Conservation (phyloP, 2,329 filamentous ascomycete species). For the Xylaria digitata region DNA sequence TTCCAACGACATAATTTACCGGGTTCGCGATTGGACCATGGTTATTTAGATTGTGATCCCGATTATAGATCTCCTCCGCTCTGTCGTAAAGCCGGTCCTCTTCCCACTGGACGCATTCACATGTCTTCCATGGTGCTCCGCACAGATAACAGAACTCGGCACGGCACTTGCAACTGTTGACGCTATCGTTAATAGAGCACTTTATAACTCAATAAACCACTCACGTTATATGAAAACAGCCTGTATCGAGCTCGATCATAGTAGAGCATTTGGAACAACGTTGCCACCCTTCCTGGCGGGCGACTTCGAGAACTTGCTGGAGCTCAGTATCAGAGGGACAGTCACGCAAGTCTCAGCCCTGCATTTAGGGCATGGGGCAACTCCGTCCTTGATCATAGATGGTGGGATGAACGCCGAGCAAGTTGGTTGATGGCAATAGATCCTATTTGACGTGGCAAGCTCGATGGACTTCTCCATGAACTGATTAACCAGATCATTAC, state of each 20-base stretch:
- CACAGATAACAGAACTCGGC: conserved; percentile 43
- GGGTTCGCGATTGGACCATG: not conserved
- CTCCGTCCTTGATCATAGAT: conserved; percentile 46
- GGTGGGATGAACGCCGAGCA: conserved; percentile 62
- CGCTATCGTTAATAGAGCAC: conserved; percentile 4
- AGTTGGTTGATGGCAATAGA: conserved; percentile 59
- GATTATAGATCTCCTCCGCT: conserved; percentile 22
- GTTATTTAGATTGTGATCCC: conserved; percentile 5
- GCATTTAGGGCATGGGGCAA: conserved; percentile 59
- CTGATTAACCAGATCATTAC: conserved; percentile 47
- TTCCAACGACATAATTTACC: not conserved
- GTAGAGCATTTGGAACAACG: conserved; percentile 59
- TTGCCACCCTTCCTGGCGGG: conserved; percentile 61
- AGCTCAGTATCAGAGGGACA: conserved; percentile 59
- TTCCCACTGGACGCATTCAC: conserved; percentile 54
- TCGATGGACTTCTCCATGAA: conserved; percentile 62
- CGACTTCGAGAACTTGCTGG: conserved; percentile 56
- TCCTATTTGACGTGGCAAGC: conserved; percentile 58
- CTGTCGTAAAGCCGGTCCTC: conserved; percentile 30
- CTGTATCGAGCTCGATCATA: conserved; percentile 61
- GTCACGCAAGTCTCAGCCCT: conserved; percentile 59
- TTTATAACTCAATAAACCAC: conserved; percentile 44
- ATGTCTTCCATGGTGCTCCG: conserved; percentile 41
- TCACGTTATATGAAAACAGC: conserved; percentile 69
- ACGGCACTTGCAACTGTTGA: conserved; percentile 37